phyloP scores from a whole-genome alignment of 2,329 filamentous ascomycete species.

The Chrysosporium queenslandicum region DNA sequence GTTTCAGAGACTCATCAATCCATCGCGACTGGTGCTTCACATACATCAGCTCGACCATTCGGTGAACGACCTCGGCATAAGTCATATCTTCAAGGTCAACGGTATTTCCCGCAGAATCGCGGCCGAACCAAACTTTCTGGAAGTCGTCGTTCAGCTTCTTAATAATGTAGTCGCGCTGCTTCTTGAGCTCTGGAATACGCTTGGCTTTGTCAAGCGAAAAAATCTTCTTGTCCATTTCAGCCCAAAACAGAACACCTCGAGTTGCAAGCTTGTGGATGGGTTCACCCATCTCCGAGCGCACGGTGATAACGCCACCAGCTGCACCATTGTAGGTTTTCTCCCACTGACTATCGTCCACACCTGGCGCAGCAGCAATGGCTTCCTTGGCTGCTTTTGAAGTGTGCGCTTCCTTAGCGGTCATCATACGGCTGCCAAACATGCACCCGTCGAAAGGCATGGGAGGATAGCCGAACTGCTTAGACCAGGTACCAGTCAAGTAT shows the following conservation, averaged over 20 bases:
- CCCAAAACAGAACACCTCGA: conserved; percentile 91
- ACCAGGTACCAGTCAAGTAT: conserved; percentile 82
- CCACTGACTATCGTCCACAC: conserved; percentile 74
- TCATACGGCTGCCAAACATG: conserved; percentile 84
- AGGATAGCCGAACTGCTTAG: conserved; percentile 74
- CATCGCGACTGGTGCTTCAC: conserved; percentile 83
- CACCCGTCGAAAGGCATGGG: conserved; percentile 92
- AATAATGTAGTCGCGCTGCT: conserved; percentile 83
- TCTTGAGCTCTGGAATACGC: conserved; percentile 75
- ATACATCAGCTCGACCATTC: conserved; percentile 83
- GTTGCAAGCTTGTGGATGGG: conserved; percentile 98
- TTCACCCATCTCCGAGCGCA: conserved; percentile 97
- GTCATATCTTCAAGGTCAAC: conserved; percentile 95
- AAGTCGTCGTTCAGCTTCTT: conserved; percentile 93
- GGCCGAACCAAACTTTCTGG: conserved; percentile 94
- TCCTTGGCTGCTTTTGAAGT: conserved; percentile 81
- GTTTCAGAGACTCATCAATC: conserved; percentile 77
- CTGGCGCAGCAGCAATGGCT: conserved; percentile 76
- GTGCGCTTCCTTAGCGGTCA: conserved; percentile 86
- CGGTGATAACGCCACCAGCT: conserved; percentile 88
- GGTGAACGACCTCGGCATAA: conserved; percentile 74
- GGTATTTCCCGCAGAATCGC: conserved; percentile 66
- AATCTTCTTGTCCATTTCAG: conserved; percentile 98
- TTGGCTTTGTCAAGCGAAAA: conserved; percentile 95
- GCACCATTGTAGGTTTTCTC: conserved; percentile 88